These are phyloP conservation scores for Symmetrospora coprosmae DNA, from an alignment of 768 basidiomycete species.

Conservation along the genomic window DNA sequence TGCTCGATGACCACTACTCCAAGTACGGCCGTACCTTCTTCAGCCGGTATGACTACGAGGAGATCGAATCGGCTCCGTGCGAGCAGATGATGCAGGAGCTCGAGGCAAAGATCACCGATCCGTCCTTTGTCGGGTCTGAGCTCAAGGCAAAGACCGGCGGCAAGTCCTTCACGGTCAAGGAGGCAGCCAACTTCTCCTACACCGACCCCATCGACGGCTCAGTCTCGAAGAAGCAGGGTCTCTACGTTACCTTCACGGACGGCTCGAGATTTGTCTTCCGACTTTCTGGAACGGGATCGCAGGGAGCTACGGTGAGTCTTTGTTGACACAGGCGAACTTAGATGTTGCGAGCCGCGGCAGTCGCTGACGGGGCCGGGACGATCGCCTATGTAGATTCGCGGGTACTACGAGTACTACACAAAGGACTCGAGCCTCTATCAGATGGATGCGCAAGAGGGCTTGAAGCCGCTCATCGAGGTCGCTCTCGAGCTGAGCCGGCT, in stretches of 20 bases:
- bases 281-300: conserved; percentile 85
- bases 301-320: conserved; percentile 92
- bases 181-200: conserved; percentile 80
- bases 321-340: too few relatives aligned
- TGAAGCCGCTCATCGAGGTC: conserved; percentile 90
- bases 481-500: conserved; percentile 72
- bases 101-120: conserved; percentile 53
- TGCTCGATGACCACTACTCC: conserved; percentile 72
- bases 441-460: conserved; percentile 59
- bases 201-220: conserved; percentile 95
- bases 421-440: conserved; percentile 45
- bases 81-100: conserved; percentile 67
- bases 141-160: conserved; percentile 55
- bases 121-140: conserved; percentile 53
- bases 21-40: conserved; percentile 96
- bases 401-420: conserved; percentile 85
- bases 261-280: conserved; percentile 91
- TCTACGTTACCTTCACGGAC: conserved; percentile 78
- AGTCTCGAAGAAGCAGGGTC: conserved; percentile 86
- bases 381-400: too few relatives aligned
- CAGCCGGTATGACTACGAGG: conserved; percentile 96
- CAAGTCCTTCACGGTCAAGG: conserved; percentile 60
- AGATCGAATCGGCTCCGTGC: conserved; percentile 81
- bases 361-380: too few relatives aligned
- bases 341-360: too few relatives aligned